Conservation (phyloP, 2,329 filamentous ascomycete species). For the Dendrostoma leiphaemia region DNA sequence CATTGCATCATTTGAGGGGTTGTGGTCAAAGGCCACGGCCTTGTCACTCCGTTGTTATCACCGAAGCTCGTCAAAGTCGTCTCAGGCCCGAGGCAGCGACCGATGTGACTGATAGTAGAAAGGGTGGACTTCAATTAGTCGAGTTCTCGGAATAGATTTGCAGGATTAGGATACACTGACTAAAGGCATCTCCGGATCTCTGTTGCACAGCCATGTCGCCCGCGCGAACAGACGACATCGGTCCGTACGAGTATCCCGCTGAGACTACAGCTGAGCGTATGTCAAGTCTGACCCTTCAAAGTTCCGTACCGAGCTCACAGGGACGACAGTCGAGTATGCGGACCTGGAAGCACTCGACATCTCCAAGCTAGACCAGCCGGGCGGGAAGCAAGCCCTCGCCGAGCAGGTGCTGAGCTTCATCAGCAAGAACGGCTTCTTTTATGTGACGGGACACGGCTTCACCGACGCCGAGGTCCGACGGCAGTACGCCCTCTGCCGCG, state of each 20-base stretch:
- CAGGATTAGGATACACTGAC: too few species aligned
- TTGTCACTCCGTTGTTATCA: not conserved
- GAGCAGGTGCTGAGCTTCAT: conserved; percentile 25
- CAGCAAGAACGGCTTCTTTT: conserved; percentile 27
- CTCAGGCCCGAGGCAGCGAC: not conserved
- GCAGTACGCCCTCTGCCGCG: conserved; percentile 15
- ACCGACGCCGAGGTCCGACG: conserved; percentile 9
- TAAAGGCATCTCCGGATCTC: not conserved
- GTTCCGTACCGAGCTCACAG: not conserved
- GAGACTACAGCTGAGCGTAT: conserved; percentile 22
- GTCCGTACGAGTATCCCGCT: conserved; percentile 21
- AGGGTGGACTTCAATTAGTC: too few species aligned
- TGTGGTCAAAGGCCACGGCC: not conserved
- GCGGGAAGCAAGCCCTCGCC: conserved; percentile 22
- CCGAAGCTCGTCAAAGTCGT: too few species aligned
- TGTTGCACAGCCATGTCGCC: conserved; percentile 1
- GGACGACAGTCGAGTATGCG: conserved; percentile 21
- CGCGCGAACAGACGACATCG: not conserved
- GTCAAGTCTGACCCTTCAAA: not conserved
- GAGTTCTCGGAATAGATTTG: not conserved
- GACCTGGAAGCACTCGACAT: conserved; percentile 26
- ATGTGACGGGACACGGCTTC: conserved; percentile 23
- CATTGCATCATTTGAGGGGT: conserved; percentile 17
- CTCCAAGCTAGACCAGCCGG: conserved; percentile 21
- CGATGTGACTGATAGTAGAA: too few species aligned